Evolutionary conservation across 2,329 filamentous ascomycete species (phyloP).

Genomic region (Xylaria hypoxylon): DNA sequence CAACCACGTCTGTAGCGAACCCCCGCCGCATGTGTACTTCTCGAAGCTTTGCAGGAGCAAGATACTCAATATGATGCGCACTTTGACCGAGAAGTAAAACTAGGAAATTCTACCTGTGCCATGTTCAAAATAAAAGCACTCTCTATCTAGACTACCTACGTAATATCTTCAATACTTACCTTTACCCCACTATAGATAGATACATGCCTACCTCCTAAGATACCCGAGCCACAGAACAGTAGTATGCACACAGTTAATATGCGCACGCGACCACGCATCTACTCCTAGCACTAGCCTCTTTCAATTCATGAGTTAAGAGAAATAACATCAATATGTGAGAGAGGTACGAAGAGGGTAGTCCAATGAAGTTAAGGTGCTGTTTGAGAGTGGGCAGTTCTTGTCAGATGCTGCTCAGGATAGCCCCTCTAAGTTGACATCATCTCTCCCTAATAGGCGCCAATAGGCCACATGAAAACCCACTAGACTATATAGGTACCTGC

Average conservation of each 20-base stretch:
- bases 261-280: not conserved
- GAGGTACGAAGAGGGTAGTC: too few species aligned
- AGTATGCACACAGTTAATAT: not conserved
- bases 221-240: not conserved
- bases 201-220: not conserved
- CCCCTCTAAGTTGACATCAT: slow-evolving; percentile 39
- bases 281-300: too few species aligned
- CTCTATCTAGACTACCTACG: not conserved
- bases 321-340: too few species aligned
- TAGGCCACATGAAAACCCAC: slow-evolving; percentile 3
- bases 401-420: not conserved
- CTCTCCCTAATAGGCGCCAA: slow-evolving; percentile 18
- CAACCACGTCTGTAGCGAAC: too few species aligned
- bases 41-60: not conserved
- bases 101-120: not conserved
- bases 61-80: not conserved
- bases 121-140: not conserved
- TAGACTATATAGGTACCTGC: too few species aligned
- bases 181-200: not conserved
- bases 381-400: not conserved
- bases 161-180: not conserved
- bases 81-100: not conserved
- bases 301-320: too few species aligned
- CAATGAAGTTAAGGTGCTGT: not conserved
- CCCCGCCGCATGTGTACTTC: not conserved